A percentile compares a stretch with the other conserved stretches of the same genome.
Evolutionary conservation across 805 yeast species (phyloP).

Genomic region (Priceomyces carsonii): DNA sequence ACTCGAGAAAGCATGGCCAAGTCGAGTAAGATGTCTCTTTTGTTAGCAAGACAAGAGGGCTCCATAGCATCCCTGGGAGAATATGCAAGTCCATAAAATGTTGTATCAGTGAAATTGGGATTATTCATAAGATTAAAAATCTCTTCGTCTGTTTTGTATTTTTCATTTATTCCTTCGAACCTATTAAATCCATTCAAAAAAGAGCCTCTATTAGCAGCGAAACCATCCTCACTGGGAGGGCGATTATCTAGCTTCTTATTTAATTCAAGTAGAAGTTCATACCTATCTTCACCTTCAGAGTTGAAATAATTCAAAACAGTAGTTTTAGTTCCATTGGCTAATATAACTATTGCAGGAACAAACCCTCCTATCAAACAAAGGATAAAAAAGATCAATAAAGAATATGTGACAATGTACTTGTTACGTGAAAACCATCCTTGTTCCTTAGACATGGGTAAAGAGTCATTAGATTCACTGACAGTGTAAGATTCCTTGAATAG

Average conservation of each 20-base stretch:
- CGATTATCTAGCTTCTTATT: background rate
- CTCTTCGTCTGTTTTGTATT: conserved; percentile 34
- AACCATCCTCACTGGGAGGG: background rate
- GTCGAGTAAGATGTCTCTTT: conserved; percentile 54
- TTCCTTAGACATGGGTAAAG: too few relatives aligned
- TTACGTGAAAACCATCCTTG: too few relatives aligned
- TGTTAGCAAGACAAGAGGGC: conserved; percentile 53
- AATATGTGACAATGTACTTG: too few relatives aligned
- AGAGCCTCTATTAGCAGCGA: conserved; percentile 12
- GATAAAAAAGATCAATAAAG: conserved; percentile 9
- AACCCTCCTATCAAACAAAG: conserved; percentile 16
- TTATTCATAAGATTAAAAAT: conserved; percentile 33
- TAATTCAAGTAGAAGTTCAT: too few relatives aligned
- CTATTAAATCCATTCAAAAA: conserved; percentile 11
- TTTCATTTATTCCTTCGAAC: conserved; percentile 26
- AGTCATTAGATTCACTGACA: too few relatives aligned
- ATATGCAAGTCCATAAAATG: conserved; percentile 60
- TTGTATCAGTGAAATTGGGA: conserved; percentile 23
- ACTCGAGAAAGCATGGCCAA: conserved; percentile 57
- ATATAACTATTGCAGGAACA: conserved; percentile 22
- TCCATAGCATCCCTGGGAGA: conserved; percentile 54
- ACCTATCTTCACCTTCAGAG: conserved; percentile 18
- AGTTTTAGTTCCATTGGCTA: conserved; percentile 30
- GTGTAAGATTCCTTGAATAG: too few relatives aligned
- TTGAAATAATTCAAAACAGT: conserved; percentile 27